Evolutionary conservation across 1,284 basidiomycete genomes (phyloP).

Genomic region (Farysia itapuensis): DNA sequence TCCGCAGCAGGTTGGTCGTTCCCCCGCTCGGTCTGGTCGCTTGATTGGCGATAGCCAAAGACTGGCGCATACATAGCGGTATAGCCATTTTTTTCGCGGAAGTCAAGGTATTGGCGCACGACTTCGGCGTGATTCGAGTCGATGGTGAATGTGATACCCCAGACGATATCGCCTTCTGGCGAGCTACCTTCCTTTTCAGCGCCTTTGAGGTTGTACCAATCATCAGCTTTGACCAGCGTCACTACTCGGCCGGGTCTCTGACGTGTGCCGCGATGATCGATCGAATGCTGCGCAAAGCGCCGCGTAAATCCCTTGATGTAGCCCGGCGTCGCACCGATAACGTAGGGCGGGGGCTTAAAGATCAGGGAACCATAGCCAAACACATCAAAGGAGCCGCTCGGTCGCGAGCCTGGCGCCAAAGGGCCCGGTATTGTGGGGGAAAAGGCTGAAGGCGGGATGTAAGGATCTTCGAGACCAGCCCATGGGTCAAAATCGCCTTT

Average conservation of each 20-base stretch:
- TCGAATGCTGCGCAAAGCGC: slow-evolving; percentile 80
- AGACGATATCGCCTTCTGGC: slow-evolving; percentile 66
- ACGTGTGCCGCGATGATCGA: slow-evolving; percentile 69
- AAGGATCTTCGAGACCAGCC: slow-evolving; percentile 17
- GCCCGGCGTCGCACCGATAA: slow-evolving; percentile 64
- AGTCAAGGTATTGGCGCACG: slow-evolving; percentile 79
- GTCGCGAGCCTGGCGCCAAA: slow-evolving; percentile 19
- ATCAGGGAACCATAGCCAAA: slow-evolving; percentile 58
- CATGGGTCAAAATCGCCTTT: slow-evolving; percentile 14
- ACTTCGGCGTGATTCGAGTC: slow-evolving; percentile 72
- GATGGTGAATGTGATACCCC: slow-evolving; percentile 83
- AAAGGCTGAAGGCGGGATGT: slow-evolving; percentile 30
- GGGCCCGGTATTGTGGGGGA: slow-evolving; percentile 14
- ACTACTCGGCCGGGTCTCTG: slow-evolving; percentile 72
- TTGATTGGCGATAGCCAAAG: slow-evolving; percentile 6
- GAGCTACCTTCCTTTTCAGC: slow-evolving; percentile 64
- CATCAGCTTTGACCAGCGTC: slow-evolving; percentile 78
- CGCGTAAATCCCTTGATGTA: slow-evolving; percentile 83
- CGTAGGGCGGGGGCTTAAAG: slow-evolving; percentile 58
- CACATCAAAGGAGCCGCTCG: slow-evolving; percentile 49
- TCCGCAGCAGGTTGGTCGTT: background rate
- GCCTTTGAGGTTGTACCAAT: slow-evolving; percentile 66
- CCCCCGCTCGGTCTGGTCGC: no score
- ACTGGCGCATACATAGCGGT: slow-evolving; percentile 40
- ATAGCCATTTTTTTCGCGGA: slow-evolving; percentile 73